Evolutionary conservation across 1,139 yeast species (phyloP).

Genomic region (Geotrichum fermentans): DNA sequence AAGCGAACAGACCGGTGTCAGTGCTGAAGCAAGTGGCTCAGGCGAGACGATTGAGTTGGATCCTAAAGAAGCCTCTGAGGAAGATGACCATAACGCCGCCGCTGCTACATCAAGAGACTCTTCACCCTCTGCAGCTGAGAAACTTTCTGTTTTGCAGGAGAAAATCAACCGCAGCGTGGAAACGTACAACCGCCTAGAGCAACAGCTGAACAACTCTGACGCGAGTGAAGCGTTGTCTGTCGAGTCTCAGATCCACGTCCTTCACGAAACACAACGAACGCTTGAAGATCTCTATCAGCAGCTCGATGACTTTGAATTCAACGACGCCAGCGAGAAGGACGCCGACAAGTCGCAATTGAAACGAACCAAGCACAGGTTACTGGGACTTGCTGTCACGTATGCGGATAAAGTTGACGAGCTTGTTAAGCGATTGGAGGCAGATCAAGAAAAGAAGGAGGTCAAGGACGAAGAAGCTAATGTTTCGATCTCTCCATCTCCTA

Average conservation of each 20-base stretch:
- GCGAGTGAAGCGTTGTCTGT: no score
- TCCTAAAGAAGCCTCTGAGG: not conserved
- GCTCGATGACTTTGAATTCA: not conserved
- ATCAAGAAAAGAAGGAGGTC: not conserved
- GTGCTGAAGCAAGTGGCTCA: not conserved
- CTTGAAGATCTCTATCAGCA: not conserved
- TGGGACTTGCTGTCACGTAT: constrained; percentile 1
- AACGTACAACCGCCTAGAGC: not conserved
- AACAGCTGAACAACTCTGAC: not conserved
- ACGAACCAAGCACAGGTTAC: not conserved
- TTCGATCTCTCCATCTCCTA: not conserved
- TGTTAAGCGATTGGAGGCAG: not conserved
- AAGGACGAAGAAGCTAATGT: not conserved
- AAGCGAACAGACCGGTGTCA: not conserved
- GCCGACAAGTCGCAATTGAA: not conserved
- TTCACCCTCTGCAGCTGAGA: not conserved
- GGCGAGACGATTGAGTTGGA: not conserved
- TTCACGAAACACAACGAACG: not conserved
- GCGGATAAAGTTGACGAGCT: constrained; percentile 4
- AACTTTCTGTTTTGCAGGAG: not conserved
- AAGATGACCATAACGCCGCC: not conserved
- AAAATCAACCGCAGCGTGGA: not conserved
- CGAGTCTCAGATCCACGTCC: not conserved
- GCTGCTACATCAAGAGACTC: not conserved
- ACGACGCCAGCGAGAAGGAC: not conserved